Evolutionary conservation across 768 basidiomycete species (phyloP).

Genomic region (Cystobasidiopsis lactophilus): DNA sequence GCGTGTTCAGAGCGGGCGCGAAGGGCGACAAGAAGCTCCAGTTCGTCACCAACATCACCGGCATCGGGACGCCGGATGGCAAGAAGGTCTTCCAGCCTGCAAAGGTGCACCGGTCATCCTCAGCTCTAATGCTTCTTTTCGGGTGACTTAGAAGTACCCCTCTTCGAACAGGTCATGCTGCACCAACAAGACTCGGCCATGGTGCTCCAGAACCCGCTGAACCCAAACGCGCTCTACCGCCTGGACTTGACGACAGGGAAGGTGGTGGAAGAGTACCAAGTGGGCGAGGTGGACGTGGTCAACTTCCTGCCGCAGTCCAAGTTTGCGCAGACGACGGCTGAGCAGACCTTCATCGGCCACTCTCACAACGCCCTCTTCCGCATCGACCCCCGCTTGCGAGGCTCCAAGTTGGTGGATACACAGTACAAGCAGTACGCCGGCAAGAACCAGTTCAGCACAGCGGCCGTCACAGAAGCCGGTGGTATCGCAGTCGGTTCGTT

Average conservation of each 20-base stretch:
- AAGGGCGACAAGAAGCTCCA: slow-evolving; percentile 23
- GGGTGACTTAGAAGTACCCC: slow-evolving; percentile 1
- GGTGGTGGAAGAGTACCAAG: slow-evolving; percentile 95
- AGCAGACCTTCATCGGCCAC: slow-evolving; percentile 79
- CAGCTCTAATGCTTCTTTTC: slow-evolving; percentile 26
- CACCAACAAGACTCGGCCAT: slow-evolving; percentile 55
- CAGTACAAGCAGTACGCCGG: slow-evolving; percentile 88
- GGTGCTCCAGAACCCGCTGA: slow-evolving; percentile 64
- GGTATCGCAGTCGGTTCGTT: slow-evolving; percentile 50
- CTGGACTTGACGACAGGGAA: slow-evolving; percentile 86
- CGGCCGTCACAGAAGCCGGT: slow-evolving; percentile 65
- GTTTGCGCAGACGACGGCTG: slow-evolving; percentile 74
- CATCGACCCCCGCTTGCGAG: slow-evolving; percentile 82
- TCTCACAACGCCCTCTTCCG: slow-evolving; percentile 93
- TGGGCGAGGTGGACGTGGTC: slow-evolving; percentile 71
- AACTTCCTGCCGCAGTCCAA: slow-evolving; percentile 84
- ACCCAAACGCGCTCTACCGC: slow-evolving; percentile 59
- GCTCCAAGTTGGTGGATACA: slow-evolving; percentile 76
- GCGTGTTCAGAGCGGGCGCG: slow-evolving; percentile 20
- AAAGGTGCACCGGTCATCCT: too few species aligned
- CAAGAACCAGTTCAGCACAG: slow-evolving; percentile 86
- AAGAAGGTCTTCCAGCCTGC: slow-evolving; percentile 57
- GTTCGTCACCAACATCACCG: slow-evolving; percentile 68
- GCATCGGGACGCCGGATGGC: slow-evolving; percentile 55
- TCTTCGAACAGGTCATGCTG: slow-evolving; percentile 17